phyloP scores from a whole-genome alignment of 2,329 filamentous ascomycete species.

The Xylogone sp. region DNA sequence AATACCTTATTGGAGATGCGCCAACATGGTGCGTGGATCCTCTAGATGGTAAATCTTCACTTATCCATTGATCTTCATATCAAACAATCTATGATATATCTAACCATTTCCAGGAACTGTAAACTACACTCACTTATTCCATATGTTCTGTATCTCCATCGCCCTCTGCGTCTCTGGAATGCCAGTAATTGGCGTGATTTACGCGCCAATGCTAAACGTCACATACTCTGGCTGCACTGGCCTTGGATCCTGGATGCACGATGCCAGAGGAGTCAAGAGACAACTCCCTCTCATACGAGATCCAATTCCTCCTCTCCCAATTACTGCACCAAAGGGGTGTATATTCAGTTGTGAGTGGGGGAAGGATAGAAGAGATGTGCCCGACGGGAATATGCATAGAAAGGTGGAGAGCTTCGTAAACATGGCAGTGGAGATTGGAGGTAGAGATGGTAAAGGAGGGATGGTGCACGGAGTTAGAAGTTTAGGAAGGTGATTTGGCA shows the following conservation, averaged over 20 bases:
- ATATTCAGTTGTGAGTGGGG: constrained; percentile 77
- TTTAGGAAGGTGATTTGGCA: constrained; percentile 59
- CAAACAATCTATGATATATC: too few species aligned
- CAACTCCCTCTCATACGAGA: constrained; percentile 59
- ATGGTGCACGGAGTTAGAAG: constrained; percentile 78
- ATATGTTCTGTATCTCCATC: constrained; percentile 79
- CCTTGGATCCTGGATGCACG: constrained; percentile 55
- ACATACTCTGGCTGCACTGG: constrained; percentile 65
- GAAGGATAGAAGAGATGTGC: constrained; percentile 65
- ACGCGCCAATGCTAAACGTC: constrained; percentile 66
- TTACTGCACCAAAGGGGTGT: constrained; percentile 62
- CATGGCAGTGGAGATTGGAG: constrained; percentile 65
- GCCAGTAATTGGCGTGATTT: constrained; percentile 67
- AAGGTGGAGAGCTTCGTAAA: constrained; percentile 75
- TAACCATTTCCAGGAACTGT: constrained; percentile 68
- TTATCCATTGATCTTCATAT: too few species aligned
- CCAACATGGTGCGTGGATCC: constrained; percentile 78
- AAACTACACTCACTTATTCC: constrained; percentile 77
- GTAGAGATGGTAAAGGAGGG: constrained; percentile 62
- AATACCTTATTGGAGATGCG: constrained; percentile 59
- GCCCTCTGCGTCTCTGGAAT: constrained; percentile 57
- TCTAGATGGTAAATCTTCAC: constrained; percentile 61
- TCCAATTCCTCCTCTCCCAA: constrained; percentile 60
- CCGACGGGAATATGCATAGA: constrained; percentile 64
- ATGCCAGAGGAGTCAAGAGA: constrained; percentile 44